Base-by-base conservation (phyloP, 2,329 filamentous ascomycete genomes). In the Xylariaceae sp. region DNA sequence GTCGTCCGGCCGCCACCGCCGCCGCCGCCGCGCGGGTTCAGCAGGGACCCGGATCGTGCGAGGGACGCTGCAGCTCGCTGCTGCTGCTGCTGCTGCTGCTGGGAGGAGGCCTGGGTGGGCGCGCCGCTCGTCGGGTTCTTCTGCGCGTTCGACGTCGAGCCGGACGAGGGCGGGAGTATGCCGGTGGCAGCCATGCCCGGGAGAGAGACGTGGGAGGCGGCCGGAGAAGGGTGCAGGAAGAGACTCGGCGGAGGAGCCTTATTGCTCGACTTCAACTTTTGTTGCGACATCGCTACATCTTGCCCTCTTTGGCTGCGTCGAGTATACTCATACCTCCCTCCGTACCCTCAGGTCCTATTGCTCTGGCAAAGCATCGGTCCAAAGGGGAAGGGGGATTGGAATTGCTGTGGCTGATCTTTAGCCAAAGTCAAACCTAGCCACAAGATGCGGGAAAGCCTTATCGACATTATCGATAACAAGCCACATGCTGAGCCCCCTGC, bases 201-300 rank as follows among this genome's bases (percentile, higher is more conserved):
- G 17, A 85, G 64, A 19, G 81, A 81, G 33, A 73, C 70, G 63
- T 77, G 75, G 22, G 81, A 84, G 38, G 80, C 77, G 62, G 87
- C 80, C 45, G 78, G 81, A 5, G 86, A 93, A 12, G 86, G 84
- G 25, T 84, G 84, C 36, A 88, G 74, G 58, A 94, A 94, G 30
- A 94, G 73, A 3, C 80, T 70, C 1, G 87, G 85, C 15, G 85
- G 85, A 31, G 70, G 70, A 50, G 50, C 44, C 46, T 57, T 60
- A n/a, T 57, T 44, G 39, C 45, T 52, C 38, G 31, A 36, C 35
- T 43, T 50, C 25, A 40, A 31, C 41, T 46, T 50, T 35, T 48
- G 45, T 40, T 45, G 43, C 21, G 49, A 48, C 52, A 57, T 57
- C 28, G 43, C 53, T 55, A 52, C 50, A 53, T 55, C 22, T 48